Percentiles rank a stretch among this genome's conserved stretches.
These are phyloP conservation scores for Mucor ambiguus DNA, from an alignment of 371 early-diverging fungal genomes.

Conservation along the genomic window DNA sequence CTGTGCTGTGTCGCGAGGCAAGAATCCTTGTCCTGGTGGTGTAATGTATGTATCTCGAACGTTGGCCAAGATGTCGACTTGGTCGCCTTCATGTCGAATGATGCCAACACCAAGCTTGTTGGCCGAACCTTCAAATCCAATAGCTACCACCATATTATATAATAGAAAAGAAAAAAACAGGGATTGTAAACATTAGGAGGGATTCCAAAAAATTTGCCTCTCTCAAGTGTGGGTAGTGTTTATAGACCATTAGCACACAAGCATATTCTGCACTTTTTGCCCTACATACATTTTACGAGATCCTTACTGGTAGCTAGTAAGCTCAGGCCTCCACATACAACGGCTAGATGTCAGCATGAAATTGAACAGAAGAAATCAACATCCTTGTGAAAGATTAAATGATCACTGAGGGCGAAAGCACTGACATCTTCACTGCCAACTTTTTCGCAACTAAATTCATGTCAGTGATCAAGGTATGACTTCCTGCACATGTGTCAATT, in stretches of 20 bases:
- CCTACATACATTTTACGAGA: too few relatives aligned
- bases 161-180: not conserved
- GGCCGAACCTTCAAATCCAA: constrained; percentile 97
- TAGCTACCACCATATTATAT: constrained; percentile 55
- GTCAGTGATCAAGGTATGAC: too few relatives aligned
- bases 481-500: too few relatives aligned
- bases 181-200: not conserved
- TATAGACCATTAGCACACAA: not conserved
- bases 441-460: too few relatives aligned
- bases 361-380: too few relatives aligned
- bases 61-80: constrained; percentile 85
- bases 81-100: constrained; percentile 71
- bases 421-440: too few relatives aligned
- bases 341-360: too few relatives aligned
- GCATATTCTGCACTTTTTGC: too few relatives aligned
- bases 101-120: constrained; percentile 99
- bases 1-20: constrained; percentile 95
- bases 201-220: not conserved
- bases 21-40: constrained; percentile 97
- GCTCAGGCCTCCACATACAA: too few relatives aligned
- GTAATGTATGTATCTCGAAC: constrained; percentile 96
- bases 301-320: too few relatives aligned
- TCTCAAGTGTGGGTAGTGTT: not conserved
- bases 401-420: too few relatives aligned
- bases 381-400: too few relatives aligned